Conservation (phyloP, 352 stramenopile genomes). For the Pythium inflatum region DNA sequence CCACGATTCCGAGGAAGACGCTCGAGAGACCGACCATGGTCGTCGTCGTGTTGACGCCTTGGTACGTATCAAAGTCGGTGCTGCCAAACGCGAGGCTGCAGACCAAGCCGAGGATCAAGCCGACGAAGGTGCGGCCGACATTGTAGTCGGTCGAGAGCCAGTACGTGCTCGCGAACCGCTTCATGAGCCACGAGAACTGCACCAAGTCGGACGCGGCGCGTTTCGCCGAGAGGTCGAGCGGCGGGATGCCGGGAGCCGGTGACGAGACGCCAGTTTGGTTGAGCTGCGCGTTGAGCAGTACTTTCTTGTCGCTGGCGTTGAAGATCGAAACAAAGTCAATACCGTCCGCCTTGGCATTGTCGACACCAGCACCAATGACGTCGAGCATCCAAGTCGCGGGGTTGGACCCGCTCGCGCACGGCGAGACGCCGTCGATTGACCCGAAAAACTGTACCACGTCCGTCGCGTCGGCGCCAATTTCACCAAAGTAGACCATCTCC, state of each 20-base stretch:
- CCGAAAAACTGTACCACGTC: constrained; percentile 52
- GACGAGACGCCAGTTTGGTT: constrained; percentile 4
- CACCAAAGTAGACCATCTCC: constrained; percentile 18
- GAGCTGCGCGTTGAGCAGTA: constrained; percentile 18
- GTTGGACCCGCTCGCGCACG: constrained; percentile 63
- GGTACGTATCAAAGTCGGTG: background rate
- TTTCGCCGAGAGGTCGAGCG: constrained; percentile 26
- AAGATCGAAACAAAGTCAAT: constrained; percentile 30
- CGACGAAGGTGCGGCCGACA: constrained; percentile 38
- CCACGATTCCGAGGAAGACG: background rate
- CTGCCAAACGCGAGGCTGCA: constrained; percentile 33
- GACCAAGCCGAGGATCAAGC: constrained; percentile 41
- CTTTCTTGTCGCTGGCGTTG: background rate
- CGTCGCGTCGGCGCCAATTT: constrained; percentile 47
- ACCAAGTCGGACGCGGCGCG: constrained; percentile 12
- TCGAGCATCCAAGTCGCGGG: constrained; percentile 88
- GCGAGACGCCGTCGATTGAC: constrained; percentile 47
- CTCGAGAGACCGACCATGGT: background rate
- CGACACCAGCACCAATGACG: constrained; percentile 47
- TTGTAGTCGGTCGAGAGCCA: constrained; percentile 74
- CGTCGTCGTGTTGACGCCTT: background rate
- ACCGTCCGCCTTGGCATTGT: background rate
- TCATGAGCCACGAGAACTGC: constrained; percentile 14
- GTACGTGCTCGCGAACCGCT: constrained; percentile 56
- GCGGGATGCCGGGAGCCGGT: background rate